Evolutionary conservation across 257 asterid species (phyloP).

Genomic region (Nicotiana noctiflora): DNA sequence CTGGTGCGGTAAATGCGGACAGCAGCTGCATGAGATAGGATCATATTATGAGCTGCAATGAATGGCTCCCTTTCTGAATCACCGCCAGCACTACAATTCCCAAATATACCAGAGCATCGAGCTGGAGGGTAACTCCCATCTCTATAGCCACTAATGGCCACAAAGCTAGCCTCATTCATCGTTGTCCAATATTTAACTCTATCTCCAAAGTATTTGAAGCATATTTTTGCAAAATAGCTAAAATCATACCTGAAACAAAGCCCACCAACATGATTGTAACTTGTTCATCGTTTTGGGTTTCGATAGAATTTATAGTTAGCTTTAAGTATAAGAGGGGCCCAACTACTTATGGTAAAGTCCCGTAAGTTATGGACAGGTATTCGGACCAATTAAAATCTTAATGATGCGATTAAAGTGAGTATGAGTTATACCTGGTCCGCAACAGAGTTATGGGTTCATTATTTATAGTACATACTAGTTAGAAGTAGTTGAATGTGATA

Average conservation of each 20-base stretch:
- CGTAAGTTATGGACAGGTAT: too few species aligned
- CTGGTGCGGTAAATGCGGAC: slow-evolving; percentile 34
- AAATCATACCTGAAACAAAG: slow-evolving; percentile 50
- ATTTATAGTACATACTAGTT: too few species aligned
- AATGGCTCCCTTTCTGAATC: too few species aligned
- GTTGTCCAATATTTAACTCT: slow-evolving; percentile 66
- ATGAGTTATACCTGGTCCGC: too few species aligned
- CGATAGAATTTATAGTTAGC: neutral
- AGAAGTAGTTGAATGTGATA: too few species aligned
- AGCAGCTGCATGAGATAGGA: slow-evolving; percentile 50
- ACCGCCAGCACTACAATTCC: slow-evolving; percentile 44
- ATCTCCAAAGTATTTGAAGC: slow-evolving; percentile 54
- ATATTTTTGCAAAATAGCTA: slow-evolving; percentile 39
- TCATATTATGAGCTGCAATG: slow-evolving; percentile 71
- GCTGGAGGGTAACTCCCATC: slow-evolving; percentile 44
- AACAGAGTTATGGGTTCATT: too few species aligned
- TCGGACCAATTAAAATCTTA: too few species aligned
- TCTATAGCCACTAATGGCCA: slow-evolving; percentile 44
- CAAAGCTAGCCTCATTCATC: slow-evolving; percentile 52
- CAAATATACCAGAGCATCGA: slow-evolving; percentile 41
- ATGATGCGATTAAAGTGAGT: too few species aligned
- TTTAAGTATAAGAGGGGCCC: too few species aligned
- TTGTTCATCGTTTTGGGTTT: neutral
- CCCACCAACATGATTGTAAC: neutral
- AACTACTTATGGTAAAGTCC: too few species aligned